Evolutionary conservation across 176 grass and related monocot genomes (phyloP), one percentile per base, ranked within the genome.

Genomic region (Rhynchospora tenuis): DNA sequence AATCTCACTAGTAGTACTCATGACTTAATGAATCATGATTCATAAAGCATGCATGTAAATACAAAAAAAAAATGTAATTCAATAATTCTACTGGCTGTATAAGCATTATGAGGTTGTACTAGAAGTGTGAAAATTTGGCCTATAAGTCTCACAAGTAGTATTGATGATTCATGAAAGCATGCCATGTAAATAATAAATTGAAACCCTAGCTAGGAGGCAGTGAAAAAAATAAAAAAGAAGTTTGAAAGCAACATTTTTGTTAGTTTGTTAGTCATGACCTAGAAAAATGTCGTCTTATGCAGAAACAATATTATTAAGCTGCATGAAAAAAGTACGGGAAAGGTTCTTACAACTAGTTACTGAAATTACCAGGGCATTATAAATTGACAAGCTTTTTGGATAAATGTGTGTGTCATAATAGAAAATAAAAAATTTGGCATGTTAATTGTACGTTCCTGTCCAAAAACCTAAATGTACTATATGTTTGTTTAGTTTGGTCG

Each of bases 401-500:
- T 64, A 47, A 26, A 64, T 82, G 79, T 82, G 79, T 0, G 24
- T 14, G 31, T 81, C 13, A 81, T 47, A 45, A 47, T 81, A 63
- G 19, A 62, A 59, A 59, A 61, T 29, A 62, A 80, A 6, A 20
- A 43, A 23, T 33, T 58, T 13, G n/a, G 55, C 28, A 80, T 80
- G 31, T 43, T 63, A 2, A 38, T 38, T 61, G 57, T 81, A 7
- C 28, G 28, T 5, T 27, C 42, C 20, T 23, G 20, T 11, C 43
- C 10, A 43, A 20, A 22, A 43, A 84, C 19, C 54, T 55, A 69
- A 84, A 63, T 45, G 83, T 84, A 84, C 83, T 56, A 61, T 75
- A 61, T 59, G 17, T 45, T 77, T 85, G 83, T 85, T 64, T 78
- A 50, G 0, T 71, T 23, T 75, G 22, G 45, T 85, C 44, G 73